Evolutionary conservation across 768 basidiomycete species (phyloP).

Genomic region (Tephrocybe sp.): DNA sequence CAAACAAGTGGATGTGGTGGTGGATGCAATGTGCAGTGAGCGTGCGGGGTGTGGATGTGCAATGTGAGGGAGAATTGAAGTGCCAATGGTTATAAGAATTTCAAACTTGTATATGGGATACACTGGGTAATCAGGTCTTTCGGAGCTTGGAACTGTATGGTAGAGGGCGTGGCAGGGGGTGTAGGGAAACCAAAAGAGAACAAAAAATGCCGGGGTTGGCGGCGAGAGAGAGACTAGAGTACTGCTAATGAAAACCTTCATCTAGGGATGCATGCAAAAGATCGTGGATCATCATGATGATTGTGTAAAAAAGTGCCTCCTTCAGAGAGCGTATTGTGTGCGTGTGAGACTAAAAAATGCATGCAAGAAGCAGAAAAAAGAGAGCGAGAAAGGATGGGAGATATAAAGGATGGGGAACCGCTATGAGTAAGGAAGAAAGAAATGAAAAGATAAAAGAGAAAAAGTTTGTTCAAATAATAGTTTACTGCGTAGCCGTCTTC

Average conservation of each 20-base stretch:
- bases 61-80: not conserved
- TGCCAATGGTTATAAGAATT: conserved; percentile 17
- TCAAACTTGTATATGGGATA: conserved; percentile 17
- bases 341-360: conserved; percentile 42
- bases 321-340: conserved; percentile 58
- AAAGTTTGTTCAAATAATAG: conserved; percentile 16
- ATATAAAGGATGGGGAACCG: conserved; percentile 16
- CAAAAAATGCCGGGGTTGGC: conserved; percentile 6
- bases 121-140: conserved; percentile 11
- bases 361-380: conserved; percentile 36
- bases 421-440: conserved; percentile 17
- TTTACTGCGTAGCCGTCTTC: conserved; percentile 75
- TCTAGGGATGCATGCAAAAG: conserved; percentile 62
- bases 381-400: conserved; percentile 30
- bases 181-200: conserved; percentile 6
- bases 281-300: conserved; percentile 36
- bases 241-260: conserved; percentile 25
- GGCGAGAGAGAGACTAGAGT: conserved; percentile 12
- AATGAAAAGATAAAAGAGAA: conserved; percentile 21
- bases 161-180: not conserved
- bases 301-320: conserved; percentile 56
- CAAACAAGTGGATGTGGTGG: not conserved
- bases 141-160: conserved; percentile 7
- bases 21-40: too few species aligned
- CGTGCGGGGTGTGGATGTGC: not conserved